Base-by-base conservation (phyloP, 331 rosid species). In the Erythrophleum ivorense region DNA sequence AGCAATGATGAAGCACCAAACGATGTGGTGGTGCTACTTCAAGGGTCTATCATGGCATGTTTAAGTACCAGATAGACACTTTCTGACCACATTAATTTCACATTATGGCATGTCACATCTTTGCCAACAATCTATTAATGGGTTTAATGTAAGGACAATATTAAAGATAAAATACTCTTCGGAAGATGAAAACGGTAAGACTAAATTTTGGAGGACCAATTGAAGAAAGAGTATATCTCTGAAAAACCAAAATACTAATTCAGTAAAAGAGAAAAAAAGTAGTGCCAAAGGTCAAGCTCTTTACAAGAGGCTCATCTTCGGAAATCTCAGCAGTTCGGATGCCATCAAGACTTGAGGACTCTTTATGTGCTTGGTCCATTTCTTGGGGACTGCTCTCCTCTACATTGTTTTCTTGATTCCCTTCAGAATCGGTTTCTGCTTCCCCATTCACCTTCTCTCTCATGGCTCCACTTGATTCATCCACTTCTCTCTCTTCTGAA, bases 241-340 rank as follows among this genome's bases (percentile, higher is more conserved):
- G 34, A 19, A 41, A 8, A 68, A 68, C 53, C 73, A 68, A 19
- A 68, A 68, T 9, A 41, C 2, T 68, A 68, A 18, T 67, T 40
- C 72, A 18, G 7, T 67, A 0, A n/a, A 4, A 41, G n/a, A 16
- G 38, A 3, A 67, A 3, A 49, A 49, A 49, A 12, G 12, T 10
- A 16, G 54, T 0, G 53, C 54, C 63, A 79, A 76, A 85, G 87
- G 80, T 19, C 45, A 64, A 71, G 74, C 38, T 45, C 34, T 41
- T 75, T 91, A 93, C 97, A 84, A 93, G 94, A 15, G 97, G 97
- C 86, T 87, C 97, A 40, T 93, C 92, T 34, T 93, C 97, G 9
- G 96, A 85, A 86, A 88, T 80, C 86, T 90, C 93, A 40, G 80
- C 84, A 55, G 62, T 74, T 62, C 18, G 49, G 53, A 46, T 75